Evolutionary conservation across 331 rosid genomes (phyloP), one percentile per base, ranked within the genome.

Genomic region (Cydonia oblonga): DNA sequence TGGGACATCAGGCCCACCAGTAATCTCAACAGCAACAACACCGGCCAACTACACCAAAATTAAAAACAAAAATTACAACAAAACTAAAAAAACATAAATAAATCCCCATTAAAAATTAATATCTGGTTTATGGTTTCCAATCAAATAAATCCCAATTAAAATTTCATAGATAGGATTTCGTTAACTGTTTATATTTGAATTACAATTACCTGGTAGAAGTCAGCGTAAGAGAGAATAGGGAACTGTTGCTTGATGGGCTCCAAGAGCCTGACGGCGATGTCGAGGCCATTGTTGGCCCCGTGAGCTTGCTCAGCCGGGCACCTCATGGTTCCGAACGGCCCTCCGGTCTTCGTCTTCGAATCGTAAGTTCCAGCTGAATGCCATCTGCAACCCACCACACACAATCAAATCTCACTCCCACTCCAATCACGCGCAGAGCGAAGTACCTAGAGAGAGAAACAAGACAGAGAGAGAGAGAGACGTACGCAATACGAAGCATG

Each of bases 331-430:
- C 99, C 99, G 40, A 95, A 95, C 1, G 99, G 99, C 28, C 99
- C 99, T 10, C 99, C 99, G 3, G 96, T 91, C 82, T 46, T 91
- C 0, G 93, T 63, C 33, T 78, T 82, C 46, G 68, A 64, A 22
- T 91, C 97, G 35, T 57, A 95, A 64, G 99, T 95, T 0, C 99
- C 99, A 62, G 99, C 99, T 4, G 99, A 88, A 82, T 95, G 99
- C 99, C 99, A 95, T 82, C 99, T 95, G 58, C 66, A 83, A 7
- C 63, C 25, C 38, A 28, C 22, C 67, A 30, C 6, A 62, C 35
- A 25, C 40, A 20, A 58, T 15, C 72, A 60, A 56, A 38, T 16
- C 6, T 49, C 33, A 53, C 23, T 32, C 64, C 20, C 70, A 58
- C 53, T 9, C 4, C 4, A 14, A 64, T 1, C 42, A 58, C 44